These are phyloP conservation scores for Rhodotorula sp. DNA, from an alignment of 1,284 basidiomycete genomes.

Conservation along the genomic window DNA sequence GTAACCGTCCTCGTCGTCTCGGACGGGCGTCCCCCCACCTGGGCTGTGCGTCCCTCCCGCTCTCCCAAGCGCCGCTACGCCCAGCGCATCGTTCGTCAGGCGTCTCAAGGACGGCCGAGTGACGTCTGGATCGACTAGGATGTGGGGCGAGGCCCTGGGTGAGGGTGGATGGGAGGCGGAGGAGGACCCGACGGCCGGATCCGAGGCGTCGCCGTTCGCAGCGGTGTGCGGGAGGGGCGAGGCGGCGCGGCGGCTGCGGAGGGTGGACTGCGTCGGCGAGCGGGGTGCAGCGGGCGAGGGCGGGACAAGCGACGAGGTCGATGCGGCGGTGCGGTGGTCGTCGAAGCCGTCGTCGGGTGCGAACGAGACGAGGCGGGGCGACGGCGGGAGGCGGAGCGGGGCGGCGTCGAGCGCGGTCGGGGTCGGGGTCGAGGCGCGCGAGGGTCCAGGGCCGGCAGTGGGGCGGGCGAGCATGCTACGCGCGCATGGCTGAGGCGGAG, in stretches of 20 bases:
- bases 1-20: not conserved
- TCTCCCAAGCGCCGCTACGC: not conserved
- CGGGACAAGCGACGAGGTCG: not conserved
- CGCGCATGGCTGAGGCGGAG: not conserved
- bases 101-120: constrained; percentile 29
- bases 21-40: not conserved
- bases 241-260: not conserved
- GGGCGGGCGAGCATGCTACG: not conserved
- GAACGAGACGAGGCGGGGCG: not conserved
- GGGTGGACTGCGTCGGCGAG: not conserved
- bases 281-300: not conserved
- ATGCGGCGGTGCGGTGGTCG: not conserved
- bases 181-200: not conserved
- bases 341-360: not conserved
- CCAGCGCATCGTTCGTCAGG: constrained; percentile 15
- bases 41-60: not conserved
- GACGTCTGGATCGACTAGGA: constrained; percentile 20
- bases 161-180: not conserved
- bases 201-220: not conserved
- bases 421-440: constrained; percentile 3
- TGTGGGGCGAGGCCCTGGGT: not conserved
- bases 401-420: not conserved
- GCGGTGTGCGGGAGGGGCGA: not conserved
- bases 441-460: not conserved
- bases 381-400: constrained; percentile 4